These are phyloP conservation scores for Dorcoceras hygrometricum DNA, from an alignment of 257 asterid genomes.

Conservation along the genomic window DNA sequence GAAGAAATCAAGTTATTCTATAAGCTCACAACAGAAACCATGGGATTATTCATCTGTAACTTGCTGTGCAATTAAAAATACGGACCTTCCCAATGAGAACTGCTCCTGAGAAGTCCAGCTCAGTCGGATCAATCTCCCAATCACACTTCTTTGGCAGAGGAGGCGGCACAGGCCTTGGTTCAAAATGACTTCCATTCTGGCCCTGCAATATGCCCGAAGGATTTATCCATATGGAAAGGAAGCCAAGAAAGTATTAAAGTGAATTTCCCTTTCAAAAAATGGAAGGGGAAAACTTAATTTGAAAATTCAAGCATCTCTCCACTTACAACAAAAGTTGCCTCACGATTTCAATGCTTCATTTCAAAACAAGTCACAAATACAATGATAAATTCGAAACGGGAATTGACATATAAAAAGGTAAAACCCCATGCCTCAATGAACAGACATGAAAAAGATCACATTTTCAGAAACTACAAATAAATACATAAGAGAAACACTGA, in stretches of 20 bases:
- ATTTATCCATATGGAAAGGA: constrained; percentile 4
- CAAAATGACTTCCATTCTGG: constrained; percentile 95
- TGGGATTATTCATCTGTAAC: constrained; percentile 13
- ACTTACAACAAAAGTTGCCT: not conserved
- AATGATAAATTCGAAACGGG: too few relatives aligned
- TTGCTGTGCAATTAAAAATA: constrained; percentile 15
- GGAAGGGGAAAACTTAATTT: not conserved
- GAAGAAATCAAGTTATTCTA: constrained; percentile 9
- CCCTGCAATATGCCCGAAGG: constrained; percentile 55
- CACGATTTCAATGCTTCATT: not conserved
- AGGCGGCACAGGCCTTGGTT: constrained; percentile 85
- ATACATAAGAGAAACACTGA: not conserved
- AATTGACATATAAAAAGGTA: not conserved
- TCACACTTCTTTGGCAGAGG: constrained; percentile 96
- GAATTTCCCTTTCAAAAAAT: not conserved
- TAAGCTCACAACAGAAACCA: constrained; percentile 11
- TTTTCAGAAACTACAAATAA: not conserved
- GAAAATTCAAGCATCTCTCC: not conserved
- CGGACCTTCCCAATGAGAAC: constrained; percentile 81
- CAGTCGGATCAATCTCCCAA: constrained; percentile 94
- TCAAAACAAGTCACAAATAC: not conserved
- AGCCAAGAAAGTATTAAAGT: not conserved
- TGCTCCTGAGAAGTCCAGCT: constrained; percentile 81
- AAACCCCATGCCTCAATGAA: not conserved
- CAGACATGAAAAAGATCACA: not conserved